phyloP scores from a whole-genome alignment of 2,329 filamentous ascomycete genomes.

The Tolypocladium nubicola region DNA sequence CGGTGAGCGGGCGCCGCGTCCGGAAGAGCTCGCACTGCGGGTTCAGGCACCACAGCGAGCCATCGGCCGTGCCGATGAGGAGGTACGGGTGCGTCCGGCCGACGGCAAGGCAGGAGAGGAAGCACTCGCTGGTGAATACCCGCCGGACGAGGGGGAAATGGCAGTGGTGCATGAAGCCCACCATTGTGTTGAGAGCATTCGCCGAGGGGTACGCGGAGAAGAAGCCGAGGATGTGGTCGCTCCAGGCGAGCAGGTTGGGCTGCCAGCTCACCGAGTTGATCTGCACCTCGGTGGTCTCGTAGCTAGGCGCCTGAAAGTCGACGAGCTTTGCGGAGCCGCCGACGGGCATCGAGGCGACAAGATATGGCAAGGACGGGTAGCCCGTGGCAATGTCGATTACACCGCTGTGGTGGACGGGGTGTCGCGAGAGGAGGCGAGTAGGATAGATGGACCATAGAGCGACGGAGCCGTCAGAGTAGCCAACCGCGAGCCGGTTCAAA shows the following conservation, averaged over 20 bases:
- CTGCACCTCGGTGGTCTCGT: conserved; percentile 42
- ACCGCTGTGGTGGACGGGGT: conserved; percentile 41
- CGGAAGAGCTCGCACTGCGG: conserved; percentile 26
- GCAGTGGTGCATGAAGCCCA: conserved; percentile 42
- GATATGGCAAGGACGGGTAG: conserved; percentile 44
- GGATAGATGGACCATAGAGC: conserved; percentile 46
- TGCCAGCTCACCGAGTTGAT: conserved; percentile 40
- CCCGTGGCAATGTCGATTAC: conserved; percentile 45
- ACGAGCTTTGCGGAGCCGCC: conserved; percentile 42
- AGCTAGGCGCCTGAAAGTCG: conserved; percentile 40
- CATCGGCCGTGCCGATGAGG: conserved; percentile 42
- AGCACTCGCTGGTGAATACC: conserved; percentile 38
- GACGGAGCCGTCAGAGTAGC: conserved; percentile 46
- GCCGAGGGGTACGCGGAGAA: conserved; percentile 41
- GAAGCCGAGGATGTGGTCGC: conserved; percentile 45
- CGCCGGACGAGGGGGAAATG: conserved; percentile 43
- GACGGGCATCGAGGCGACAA: conserved; percentile 44
- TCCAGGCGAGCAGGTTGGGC: conserved; percentile 42
- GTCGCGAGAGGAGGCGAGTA: conserved; percentile 35
- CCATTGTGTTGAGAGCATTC: conserved; percentile 38
- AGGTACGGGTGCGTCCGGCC: conserved; percentile 42
- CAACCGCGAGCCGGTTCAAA: conserved; percentile 42
- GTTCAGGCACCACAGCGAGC: conserved; percentile 38
- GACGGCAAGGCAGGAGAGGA: conserved; percentile 37
- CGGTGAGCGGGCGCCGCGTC: conserved; percentile 19